These are phyloP conservation scores for Solanum rostratum DNA, from an alignment of 257 asterid species.

Conservation along the genomic window DNA sequence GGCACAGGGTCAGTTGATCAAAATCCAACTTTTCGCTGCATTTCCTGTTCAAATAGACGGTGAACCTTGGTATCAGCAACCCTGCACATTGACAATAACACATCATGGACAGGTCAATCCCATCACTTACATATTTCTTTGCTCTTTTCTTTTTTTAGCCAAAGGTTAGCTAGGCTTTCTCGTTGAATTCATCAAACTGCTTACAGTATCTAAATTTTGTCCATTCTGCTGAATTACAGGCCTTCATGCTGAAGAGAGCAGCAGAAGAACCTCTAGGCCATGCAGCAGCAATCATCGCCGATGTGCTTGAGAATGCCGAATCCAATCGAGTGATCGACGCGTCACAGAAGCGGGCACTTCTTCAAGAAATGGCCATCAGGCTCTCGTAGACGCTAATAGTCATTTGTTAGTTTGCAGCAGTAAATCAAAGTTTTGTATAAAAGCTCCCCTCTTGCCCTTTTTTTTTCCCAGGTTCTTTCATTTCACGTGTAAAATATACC, in stretches of 20 bases:
- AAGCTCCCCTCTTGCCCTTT: neutral
- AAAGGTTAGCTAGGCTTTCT: neutral
- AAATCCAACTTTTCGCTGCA: conserved; percentile 81
- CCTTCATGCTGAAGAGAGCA: conserved; percentile 94
- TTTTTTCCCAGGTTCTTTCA: neutral
- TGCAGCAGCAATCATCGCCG: conserved; percentile 86
- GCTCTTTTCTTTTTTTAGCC: neutral
- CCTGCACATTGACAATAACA: conserved; percentile 69
- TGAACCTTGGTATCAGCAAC: conserved; percentile 94
- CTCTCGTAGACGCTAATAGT: conserved; percentile 34
- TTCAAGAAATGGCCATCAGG: conserved; percentile 92
- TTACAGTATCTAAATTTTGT: neutral
- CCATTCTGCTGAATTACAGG: conserved; percentile 28
- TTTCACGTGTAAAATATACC: neutral
- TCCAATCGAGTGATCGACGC: conserved; percentile 63
- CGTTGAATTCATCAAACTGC: neutral
- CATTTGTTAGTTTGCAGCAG: neutral
- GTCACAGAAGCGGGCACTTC: conserved; percentile 80
- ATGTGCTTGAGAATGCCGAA: conserved; percentile 95
- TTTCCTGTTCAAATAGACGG: conserved; percentile 96
- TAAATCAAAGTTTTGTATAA: neutral
- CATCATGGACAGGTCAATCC: conserved; percentile 86
- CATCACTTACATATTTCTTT: neutral
- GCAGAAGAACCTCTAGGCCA: conserved; percentile 98
- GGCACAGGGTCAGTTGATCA: conserved; percentile 89